phyloP scores from a whole-genome alignment of 106 monocot species.

The Posidonia australis region DNA sequence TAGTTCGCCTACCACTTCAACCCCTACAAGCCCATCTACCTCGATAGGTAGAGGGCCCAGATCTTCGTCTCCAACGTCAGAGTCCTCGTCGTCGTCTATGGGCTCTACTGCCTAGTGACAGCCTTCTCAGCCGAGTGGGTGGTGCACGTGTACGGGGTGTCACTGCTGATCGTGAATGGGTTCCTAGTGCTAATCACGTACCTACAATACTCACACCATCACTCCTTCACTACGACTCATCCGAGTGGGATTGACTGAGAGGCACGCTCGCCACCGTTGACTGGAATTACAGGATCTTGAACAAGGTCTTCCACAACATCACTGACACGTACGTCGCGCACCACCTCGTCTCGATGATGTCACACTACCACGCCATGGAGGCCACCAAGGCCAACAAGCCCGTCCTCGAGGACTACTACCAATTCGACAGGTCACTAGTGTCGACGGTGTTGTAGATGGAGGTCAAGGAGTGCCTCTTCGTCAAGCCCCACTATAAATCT shows the following conservation, averaged over 20 bases:
- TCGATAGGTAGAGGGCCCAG: constrained; percentile 43
- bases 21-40: constrained; percentile 61
- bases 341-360: constrained; percentile 72
- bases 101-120: constrained; percentile 23
- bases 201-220: constrained; percentile 69
- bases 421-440: constrained; percentile 42
- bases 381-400: constrained; percentile 62
- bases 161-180: constrained; percentile 41
- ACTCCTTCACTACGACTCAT: constrained; percentile 55
- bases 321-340: constrained; percentile 61
- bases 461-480: too few species aligned
- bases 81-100: constrained; percentile 17
- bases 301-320: too few species aligned
- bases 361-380: constrained; percentile 76
- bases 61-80: constrained; percentile 60
- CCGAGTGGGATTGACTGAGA: constrained; percentile 74
- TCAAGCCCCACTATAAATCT: too few species aligned
- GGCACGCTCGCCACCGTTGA: constrained; percentile 65
- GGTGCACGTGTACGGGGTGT: constrained; percentile 35
- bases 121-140: constrained; percentile 25
- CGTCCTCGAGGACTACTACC: constrained; percentile 58
- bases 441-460: too few species aligned
- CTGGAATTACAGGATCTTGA: too few species aligned
- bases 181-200: too few species aligned
- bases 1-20: constrained; percentile 65